Base-by-base conservation (phyloP, 2,329 filamentous ascomycete species). In the Cercospora sp. region DNA sequence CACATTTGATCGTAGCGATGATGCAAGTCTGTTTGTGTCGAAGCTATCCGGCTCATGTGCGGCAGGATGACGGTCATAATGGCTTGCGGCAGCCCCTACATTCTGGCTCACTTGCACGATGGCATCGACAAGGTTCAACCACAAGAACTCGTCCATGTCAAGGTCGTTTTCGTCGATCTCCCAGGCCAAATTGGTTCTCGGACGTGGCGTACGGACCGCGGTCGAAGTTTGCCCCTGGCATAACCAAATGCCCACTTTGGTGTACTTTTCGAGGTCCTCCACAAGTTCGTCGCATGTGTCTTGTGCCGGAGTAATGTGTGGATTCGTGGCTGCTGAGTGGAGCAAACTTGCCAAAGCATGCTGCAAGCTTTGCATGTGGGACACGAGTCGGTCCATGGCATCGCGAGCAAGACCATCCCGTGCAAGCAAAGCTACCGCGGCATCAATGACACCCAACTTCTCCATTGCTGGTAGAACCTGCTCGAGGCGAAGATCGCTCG, bases 171-270 rank as follows among this genome's bases (percentile, higher is more conserved):
- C 82, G 71, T 88, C 82, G 60, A 87, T 80, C 4, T 86, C 80
- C 73, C 74, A 68, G 65, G 76, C 66, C 67, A 79, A 63, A 73
- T 79, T 74, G 70, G 79, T 73, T 73, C 80, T 72, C 20, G 76
- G 77, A 53, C 77, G 74, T 28, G 73, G 73, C 20, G 68, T 66
- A 2, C 76, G 72, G n/a, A 73, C 53, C 6, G 72, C 70, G 0
- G 85, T 86, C 75, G 90, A 91, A 60, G 88, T 92, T 77, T 97
- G 93, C 1, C 90, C 89, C 79, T 96, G 92, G 74, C 95, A 98
- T 12, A 99, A 84, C 95, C 95, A 99, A 61, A 97, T 94, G 13
- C 96, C 95, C 1, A 99, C 92, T 71, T 93, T 90, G 1, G 90
- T 89, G 79, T 97, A 98, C 78, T 97, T 97, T 69, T 96, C 90